A percentile compares a stretch with the other conserved stretches of the same genome.
Evolutionary conservation across 305 asterid species (phyloP).

Genomic region (Rubia balearica): DNA sequence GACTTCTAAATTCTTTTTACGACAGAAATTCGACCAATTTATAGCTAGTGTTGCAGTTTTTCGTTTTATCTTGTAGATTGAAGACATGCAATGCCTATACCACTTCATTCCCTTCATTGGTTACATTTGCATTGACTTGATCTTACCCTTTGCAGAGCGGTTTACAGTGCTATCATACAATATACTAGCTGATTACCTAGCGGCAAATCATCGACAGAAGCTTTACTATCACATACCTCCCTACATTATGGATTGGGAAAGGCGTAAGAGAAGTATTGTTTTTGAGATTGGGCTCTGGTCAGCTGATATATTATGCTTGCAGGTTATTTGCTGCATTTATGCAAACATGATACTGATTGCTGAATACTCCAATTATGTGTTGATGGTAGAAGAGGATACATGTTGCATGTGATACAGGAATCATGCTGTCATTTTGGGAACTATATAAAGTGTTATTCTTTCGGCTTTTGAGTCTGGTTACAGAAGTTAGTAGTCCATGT

Average conservation of each 20-base stretch:
- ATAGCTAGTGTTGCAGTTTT: not conserved
- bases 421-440: not conserved
- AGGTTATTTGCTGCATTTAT: slow-evolving; percentile 39
- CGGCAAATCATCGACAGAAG: slow-evolving; percentile 50
- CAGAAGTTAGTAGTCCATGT: not conserved
- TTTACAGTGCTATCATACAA: slow-evolving; percentile 87
- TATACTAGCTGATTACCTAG: slow-evolving; percentile 86
- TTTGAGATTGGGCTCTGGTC: slow-evolving; percentile 99
- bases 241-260: slow-evolving; percentile 75
- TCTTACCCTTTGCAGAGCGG: slow-evolving; percentile 47
- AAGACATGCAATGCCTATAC: not conserved
- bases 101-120: not conserved
- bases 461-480: not conserved
- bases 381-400: not conserved
- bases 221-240: slow-evolving; percentile 83
- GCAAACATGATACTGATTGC: not conserved
- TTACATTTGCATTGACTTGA: slow-evolving; percentile 15
- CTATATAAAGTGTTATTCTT: not conserved
- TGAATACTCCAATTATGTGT: not conserved
- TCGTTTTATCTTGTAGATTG: not conserved
- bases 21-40: not conserved
- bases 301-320: slow-evolving; percentile 88
- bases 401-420: not conserved
- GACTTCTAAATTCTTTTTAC: not conserved
- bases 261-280: slow-evolving; percentile 70